A percentile compares a stretch with the other conserved stretches of the same genome.
These are phyloP conservation scores for Phytophthora litchii DNA, from an alignment of 352 stramenopile species.

Conservation along the genomic window DNA sequence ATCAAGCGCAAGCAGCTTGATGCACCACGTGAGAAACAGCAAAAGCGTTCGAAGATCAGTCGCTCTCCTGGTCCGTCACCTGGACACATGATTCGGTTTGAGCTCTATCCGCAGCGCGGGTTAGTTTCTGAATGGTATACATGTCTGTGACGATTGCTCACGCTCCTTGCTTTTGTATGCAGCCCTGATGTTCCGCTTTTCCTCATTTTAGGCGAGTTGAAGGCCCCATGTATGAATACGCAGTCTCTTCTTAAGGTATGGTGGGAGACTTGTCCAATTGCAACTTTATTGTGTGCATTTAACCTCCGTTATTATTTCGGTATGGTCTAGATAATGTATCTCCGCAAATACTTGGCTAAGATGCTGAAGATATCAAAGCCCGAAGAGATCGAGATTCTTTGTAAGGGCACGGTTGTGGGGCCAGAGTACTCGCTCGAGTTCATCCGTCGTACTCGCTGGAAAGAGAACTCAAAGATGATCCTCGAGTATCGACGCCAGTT, in stretches of 20 bases:
- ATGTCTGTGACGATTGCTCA: not conserved
- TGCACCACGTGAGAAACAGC: constrained; percentile 10
- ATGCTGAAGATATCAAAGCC: constrained; percentile 40
- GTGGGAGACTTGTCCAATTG: not conserved
- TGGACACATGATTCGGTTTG: constrained; percentile 47
- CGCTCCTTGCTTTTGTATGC: not conserved
- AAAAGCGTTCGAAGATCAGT: constrained; percentile 16
- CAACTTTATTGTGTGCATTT: not conserved
- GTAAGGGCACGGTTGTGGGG: constrained; percentile 47
- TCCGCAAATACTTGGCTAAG: constrained; percentile 70
- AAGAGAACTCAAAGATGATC: constrained; percentile 50
- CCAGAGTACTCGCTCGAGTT: constrained; percentile 74
- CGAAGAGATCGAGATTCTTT: constrained; percentile 68
- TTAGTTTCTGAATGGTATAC: constrained; percentile 20
- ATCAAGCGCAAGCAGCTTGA: constrained; percentile 62
- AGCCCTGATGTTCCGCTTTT: constrained; percentile 53
- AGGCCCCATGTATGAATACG: constrained; percentile 44
- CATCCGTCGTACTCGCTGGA: constrained; percentile 64
- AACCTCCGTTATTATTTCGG: not conserved
- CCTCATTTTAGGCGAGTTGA: constrained; percentile 36
- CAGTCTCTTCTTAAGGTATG: constrained; percentile 53
- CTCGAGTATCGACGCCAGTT: constrained; percentile 60
- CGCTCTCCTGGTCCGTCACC: constrained; percentile 37
- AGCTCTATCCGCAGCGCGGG: constrained; percentile 49
- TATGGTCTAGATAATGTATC: constrained; percentile 48